These are phyloP conservation scores for Taiozyma sp. DNA, from an alignment of 1,139 yeast species.

Conservation along the genomic window DNA sequence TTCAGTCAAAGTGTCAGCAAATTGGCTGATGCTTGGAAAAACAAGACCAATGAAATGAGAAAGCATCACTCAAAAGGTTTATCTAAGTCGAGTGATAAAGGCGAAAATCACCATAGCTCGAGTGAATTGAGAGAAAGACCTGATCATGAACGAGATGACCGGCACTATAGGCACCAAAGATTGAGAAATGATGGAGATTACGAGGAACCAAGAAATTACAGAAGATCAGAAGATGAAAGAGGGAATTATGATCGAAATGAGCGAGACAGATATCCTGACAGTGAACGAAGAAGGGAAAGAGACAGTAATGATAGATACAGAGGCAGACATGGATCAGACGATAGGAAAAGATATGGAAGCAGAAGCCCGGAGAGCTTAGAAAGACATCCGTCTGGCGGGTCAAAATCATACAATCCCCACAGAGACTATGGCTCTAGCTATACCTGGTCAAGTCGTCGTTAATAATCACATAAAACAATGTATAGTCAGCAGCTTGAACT, in stretches of 20 bases:
- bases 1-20: constrained; percentile 53
- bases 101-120: not conserved
- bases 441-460: not conserved
- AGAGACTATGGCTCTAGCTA: not conserved
- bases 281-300: not conserved
- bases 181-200: not conserved
- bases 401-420: not conserved
- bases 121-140: not conserved
- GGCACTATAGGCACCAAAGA: not conserved
- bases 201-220: not conserved
- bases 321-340: not conserved
- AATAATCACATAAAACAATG: not conserved
- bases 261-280: not conserved
- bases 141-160: not conserved
- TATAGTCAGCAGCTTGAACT: not conserved
- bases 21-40: constrained; percentile 20
- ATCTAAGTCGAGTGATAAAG: not conserved
- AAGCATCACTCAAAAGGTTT: not conserved
- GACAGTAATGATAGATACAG: not conserved
- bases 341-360: not conserved
- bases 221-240: not conserved
- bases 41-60: constrained; percentile 2
- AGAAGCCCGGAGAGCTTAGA: not conserved
- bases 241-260: not conserved
- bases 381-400: not conserved